A percentile compares a stretch with the other conserved stretches of the same genome.
These are phyloP conservation scores for Naganishia cerealis DNA, from an alignment of 1,284 basidiomycete species.

Conservation along the genomic window DNA sequence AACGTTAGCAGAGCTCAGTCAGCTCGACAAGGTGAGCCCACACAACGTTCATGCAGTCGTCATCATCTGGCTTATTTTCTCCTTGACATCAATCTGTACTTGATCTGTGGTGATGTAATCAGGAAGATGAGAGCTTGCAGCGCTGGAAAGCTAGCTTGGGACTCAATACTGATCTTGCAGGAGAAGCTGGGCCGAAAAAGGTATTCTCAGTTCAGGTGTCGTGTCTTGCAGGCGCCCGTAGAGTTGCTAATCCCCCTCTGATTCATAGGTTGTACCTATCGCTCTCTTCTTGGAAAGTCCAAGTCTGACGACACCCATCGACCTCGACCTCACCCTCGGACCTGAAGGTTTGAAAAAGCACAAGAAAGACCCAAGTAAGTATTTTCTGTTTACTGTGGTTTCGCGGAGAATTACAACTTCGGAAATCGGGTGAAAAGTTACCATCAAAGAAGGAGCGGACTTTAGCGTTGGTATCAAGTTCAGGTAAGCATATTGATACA, in stretches of 20 bases:
- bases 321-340: slow-evolving; percentile 55
- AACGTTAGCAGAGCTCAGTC: slow-evolving; percentile 58
- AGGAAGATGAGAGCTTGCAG: slow-evolving; percentile 60
- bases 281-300: slow-evolving; percentile 57
- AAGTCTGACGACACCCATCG: slow-evolving; percentile 53
- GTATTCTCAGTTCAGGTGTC: slow-evolving; percentile 36
- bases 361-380: slow-evolving; percentile 55
- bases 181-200: slow-evolving; percentile 47
- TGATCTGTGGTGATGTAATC: background rate
- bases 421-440: slow-evolving; percentile 40
- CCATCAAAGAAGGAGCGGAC: slow-evolving; percentile 60
- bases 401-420: background rate
- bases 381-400: background rate
- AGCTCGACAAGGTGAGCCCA: slow-evolving; percentile 49
- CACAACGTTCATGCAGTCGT: background rate
- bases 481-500: slow-evolving; percentile 37
- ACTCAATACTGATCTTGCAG: slow-evolving; percentile 47
- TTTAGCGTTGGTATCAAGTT: slow-evolving; percentile 60
- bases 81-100: background rate
- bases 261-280: slow-evolving; percentile 49
- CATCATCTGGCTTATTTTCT: background rate
- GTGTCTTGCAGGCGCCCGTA: no score
- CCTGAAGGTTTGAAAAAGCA: slow-evolving; percentile 53
- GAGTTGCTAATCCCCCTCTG: background rate
- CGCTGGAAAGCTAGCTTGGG: slow-evolving; percentile 62